Base-by-base conservation (phyloP, 257 asterid species). In the Ligustrum vulgare region DNA sequence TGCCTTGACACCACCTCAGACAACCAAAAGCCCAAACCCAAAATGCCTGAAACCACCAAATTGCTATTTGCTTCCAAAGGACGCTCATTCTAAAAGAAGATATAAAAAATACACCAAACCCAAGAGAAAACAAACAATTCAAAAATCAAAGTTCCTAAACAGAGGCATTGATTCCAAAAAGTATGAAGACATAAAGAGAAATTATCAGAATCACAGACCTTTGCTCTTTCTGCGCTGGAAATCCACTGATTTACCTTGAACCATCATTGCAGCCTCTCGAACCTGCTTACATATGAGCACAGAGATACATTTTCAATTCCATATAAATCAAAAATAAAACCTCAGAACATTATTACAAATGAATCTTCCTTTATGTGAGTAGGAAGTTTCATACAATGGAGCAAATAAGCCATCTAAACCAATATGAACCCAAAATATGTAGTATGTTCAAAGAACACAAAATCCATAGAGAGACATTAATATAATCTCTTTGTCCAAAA, bases 181-280 rank as follows among this genome's bases (percentile, higher is more conserved):
- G 64, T 54, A 20, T 2, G 28, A n/a, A 54, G 28, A 54, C n/a
- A 22, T n/a, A 54, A 54, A 54, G 64, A 54, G 64, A 54, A 54
- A 22, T 20, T 54, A 54, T 8, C 10, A 54, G 69, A 75, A 39
- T 58, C 9, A 70, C 79, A 78, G 20, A 93, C 99, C 99, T 95
- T 91, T 91, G 88, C 88, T 91, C 89, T 87, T 95, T 87, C 84
- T 93, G 47, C 98, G 87, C 93, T 95, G 99, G 84, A 86, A 83
- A 89, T 95, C 99, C 72, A 95, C 97, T 58, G 92, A 88, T 84
- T 91, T 92, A 72, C 99, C 98, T 79, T 90, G 98, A 76, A 87
- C 84, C 97, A 87, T 86, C 47, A 79, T 41, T 16, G 96, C 96
- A 81, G 89, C 99, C 87, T 93, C 98, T 63, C 98, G 93, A 75